These are phyloP conservation scores for Xeromyces bisporus DNA, from an alignment of 495 filamentous ascomycete genomes.

Conservation along the genomic window DNA sequence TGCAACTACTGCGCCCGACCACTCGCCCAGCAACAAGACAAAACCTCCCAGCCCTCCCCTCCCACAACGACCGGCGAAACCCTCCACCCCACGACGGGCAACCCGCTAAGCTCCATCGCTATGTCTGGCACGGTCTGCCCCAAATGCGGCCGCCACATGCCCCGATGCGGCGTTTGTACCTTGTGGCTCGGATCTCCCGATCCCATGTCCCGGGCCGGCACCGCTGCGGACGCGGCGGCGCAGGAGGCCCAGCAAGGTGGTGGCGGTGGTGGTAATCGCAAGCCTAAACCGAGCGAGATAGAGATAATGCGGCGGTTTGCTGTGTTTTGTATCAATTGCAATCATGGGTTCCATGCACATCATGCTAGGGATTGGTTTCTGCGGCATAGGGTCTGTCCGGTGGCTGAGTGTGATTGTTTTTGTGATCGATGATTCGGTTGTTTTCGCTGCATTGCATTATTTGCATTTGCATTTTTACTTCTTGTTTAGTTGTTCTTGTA, in stretches of 20 bases:
- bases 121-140: constrained; percentile 52
- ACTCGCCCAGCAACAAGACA: constrained; percentile 27
- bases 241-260: no score
- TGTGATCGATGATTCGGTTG: constrained; percentile 35
- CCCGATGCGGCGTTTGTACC: constrained; percentile 76
- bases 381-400: constrained; percentile 64
- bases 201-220: constrained; percentile 39
- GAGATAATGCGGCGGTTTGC: constrained; percentile 37
- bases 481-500: no score
- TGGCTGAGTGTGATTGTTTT: constrained; percentile 73
- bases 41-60: constrained; percentile 20
- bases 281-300: constrained; percentile 13
- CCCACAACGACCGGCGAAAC: constrained; percentile 16
- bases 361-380: constrained; percentile 83
- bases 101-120: constrained; percentile 18
- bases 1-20: constrained; percentile 66
- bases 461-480: no score
- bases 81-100: constrained; percentile 21
- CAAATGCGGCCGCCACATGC: constrained; percentile 71
- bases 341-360: constrained; percentile 77
- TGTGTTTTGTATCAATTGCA: constrained; percentile 74
- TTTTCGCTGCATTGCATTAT: no score
- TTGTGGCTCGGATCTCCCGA: constrained; percentile 69
- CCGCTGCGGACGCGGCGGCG: constrained; percentile 30
- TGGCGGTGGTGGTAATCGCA: no score